These are phyloP conservation scores for Neofusicoccum cordaticola DNA, from an alignment of 2,329 filamentous ascomycete genomes.

Conservation along the genomic window DNA sequence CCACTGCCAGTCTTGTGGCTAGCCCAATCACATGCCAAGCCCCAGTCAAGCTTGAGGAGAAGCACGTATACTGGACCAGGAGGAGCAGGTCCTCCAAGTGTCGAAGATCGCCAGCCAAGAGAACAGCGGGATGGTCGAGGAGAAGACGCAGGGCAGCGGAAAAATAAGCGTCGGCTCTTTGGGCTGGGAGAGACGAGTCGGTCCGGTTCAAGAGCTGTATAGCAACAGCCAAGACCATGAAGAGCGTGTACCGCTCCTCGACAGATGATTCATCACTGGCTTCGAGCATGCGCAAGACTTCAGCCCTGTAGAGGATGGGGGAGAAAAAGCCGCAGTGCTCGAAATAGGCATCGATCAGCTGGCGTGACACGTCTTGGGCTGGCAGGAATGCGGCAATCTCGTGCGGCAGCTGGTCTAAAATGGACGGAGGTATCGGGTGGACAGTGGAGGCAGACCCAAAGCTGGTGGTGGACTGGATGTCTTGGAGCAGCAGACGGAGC, in stretches of 20 bases:
- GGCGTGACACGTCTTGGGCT: not conserved
- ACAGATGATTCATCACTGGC: not conserved
- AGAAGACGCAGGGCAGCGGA: not conserved
- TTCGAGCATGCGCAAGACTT: not conserved
- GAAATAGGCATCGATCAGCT: not conserved
- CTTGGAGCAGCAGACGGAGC: not conserved
- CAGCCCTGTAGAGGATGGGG: not conserved
- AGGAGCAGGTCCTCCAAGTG: not conserved
- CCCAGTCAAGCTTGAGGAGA: not conserved
- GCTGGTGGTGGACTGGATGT: not conserved
- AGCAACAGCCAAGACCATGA: not conserved
- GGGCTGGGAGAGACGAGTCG: not conserved
- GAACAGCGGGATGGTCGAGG: not conserved
- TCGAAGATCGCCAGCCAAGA: not conserved
- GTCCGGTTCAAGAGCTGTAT: not conserved
- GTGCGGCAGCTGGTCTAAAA: not conserved
- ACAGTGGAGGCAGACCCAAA: not conserved
- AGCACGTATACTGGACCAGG: not conserved
- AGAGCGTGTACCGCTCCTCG: not conserved
- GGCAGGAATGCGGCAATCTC: not conserved
- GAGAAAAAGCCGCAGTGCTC: slow-evolving; percentile 2
- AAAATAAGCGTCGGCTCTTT: not conserved
- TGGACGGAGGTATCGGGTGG: not conserved
- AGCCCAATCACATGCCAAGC: not conserved
- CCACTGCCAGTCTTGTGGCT: not conserved